Evolutionary conservation across 1,284 basidiomycete genomes (phyloP), one percentile per base, ranked within the genome.

Genomic region (Afroboletus lepidellus): DNA sequence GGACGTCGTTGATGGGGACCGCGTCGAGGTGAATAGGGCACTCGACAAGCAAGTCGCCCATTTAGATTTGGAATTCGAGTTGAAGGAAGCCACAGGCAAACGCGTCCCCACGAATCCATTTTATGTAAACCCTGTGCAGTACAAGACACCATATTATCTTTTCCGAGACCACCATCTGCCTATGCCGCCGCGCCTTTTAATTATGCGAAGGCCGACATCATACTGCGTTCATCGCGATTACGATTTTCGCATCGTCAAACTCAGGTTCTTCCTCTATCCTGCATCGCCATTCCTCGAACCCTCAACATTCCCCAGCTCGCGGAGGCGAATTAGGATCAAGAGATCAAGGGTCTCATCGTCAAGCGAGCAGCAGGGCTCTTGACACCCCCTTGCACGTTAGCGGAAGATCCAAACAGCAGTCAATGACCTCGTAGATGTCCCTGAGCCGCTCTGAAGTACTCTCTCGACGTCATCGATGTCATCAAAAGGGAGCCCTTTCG

Each of bases 281-380:
- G 49, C 29, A 27, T 52, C 51, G 76, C 71, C 76, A 0, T 69
- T 78, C 53, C 77, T 80, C 54, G 63, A 69, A 18, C 63, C 71
- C 74, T 77, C 50, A 64, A 70, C 15, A 67, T 77, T 32, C 75
- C 76, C 25, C 51, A 77, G 53, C 65, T 72, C 8, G 11, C 43
- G 27, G 42, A 46, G 60, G 48, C 13, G 21, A 25, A 7, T 0
- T 21, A 15, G 13, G 13, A 15, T 16, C 38, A 25, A 11, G 38
- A 25, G 15, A 20, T 48, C 34, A 60, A 41, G 29, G 55, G 52
- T 0, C 41, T 60, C 15, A 16, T 3, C 2, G 41, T 53, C 23
- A 38, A 8, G 46, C 48, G 20, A 18, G 34, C 16, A 41, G 50
- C 38, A 41, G 34, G 37, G 42, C 50, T 1, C 41, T 52, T 6